These are phyloP conservation scores for Annona cherimola DNA, from an alignment of 164 flowering plant species.

Conservation along the genomic window DNA sequence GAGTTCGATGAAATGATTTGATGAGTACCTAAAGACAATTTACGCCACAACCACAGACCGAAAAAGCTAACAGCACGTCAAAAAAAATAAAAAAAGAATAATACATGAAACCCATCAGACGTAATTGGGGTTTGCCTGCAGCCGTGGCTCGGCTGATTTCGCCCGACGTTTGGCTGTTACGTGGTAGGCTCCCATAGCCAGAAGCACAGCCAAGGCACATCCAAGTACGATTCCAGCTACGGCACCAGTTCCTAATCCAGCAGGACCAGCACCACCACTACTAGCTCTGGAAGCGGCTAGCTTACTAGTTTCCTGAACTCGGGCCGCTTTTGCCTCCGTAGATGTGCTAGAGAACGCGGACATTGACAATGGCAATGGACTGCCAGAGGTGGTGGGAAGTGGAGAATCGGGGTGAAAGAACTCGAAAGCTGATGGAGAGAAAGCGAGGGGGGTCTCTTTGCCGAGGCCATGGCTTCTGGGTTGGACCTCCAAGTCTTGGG, in stretches of 20 bases:
- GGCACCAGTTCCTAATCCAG: slow-evolving; percentile 35
- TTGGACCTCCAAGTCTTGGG: slow-evolving; percentile 30
- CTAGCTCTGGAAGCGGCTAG: background rate
- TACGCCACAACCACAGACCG: background rate
- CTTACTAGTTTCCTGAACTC: background rate
- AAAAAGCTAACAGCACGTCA: background rate
- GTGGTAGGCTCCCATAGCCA: slow-evolving; percentile 54
- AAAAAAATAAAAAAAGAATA: background rate
- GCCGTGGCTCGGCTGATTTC: slow-evolving; percentile 28
- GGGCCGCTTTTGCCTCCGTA: slow-evolving; percentile 28
- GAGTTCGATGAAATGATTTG: too few relatives aligned
- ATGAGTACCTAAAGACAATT: background rate
- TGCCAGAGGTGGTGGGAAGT: slow-evolving; percentile 9
- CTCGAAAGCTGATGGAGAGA: slow-evolving; percentile 63
- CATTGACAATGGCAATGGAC: slow-evolving; percentile 26
- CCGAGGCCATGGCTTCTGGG: slow-evolving; percentile 59
- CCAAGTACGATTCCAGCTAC: slow-evolving; percentile 53
- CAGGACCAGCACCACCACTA: background rate
- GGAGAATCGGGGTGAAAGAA: slow-evolving; percentile 64
- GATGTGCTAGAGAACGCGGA: slow-evolving; percentile 33
- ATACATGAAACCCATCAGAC: slow-evolving; percentile 12
- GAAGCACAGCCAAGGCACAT: slow-evolving; percentile 27
- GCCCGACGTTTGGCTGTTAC: slow-evolving; percentile 32
- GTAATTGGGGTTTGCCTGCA: too few relatives aligned
- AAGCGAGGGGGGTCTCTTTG: slow-evolving; percentile 48